Evolutionary conservation across 345 rosid species (phyloP).

Genomic region (Rhizophora mangle): DNA sequence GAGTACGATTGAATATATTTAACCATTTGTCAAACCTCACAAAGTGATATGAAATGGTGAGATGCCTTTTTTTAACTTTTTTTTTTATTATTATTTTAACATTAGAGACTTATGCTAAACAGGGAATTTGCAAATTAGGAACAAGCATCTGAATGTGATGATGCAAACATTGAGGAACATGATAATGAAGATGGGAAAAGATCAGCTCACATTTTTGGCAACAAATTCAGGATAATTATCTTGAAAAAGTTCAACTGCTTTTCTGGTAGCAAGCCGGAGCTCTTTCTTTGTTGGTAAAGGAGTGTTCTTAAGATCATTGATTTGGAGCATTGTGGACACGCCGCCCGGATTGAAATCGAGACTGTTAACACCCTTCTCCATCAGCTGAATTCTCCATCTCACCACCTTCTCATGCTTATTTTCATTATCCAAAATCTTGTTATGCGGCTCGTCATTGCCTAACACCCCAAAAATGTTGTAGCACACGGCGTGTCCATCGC

Average conservation of each 20-base stretch:
- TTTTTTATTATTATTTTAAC: no score
- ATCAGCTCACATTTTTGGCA: constrained; percentile 18
- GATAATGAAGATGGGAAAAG: no score
- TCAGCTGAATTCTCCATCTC: constrained; percentile 26
- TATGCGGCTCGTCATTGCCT: constrained; percentile 9
- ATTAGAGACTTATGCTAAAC: no score
- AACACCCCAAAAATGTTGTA: constrained; percentile 19
- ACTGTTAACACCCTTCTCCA: constrained; percentile 21
- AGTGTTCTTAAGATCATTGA: constrained; percentile 28
- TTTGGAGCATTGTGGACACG: constrained; percentile 15
- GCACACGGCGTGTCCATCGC: constrained; percentile 24
- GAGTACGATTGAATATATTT: no score
- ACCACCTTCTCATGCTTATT: constrained; percentile 14
- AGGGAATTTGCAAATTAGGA: no score
- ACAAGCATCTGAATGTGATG: no score
- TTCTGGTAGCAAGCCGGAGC: constrained; percentile 18
- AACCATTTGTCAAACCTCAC: no score
- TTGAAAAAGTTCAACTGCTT: constrained; percentile 21
- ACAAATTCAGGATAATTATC: constrained; percentile 33
- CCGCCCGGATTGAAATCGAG: constrained; percentile 25
- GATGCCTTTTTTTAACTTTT: no score
- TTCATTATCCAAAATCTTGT: constrained; percentile 10
- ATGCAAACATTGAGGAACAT: no score
- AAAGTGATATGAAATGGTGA: no score
- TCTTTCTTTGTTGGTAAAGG: constrained; percentile 24